Evolutionary conservation across 2,329 filamentous ascomycete genomes (phyloP), one percentile per base, ranked within the genome.

Genomic region (Penicillium oxalicum): DNA sequence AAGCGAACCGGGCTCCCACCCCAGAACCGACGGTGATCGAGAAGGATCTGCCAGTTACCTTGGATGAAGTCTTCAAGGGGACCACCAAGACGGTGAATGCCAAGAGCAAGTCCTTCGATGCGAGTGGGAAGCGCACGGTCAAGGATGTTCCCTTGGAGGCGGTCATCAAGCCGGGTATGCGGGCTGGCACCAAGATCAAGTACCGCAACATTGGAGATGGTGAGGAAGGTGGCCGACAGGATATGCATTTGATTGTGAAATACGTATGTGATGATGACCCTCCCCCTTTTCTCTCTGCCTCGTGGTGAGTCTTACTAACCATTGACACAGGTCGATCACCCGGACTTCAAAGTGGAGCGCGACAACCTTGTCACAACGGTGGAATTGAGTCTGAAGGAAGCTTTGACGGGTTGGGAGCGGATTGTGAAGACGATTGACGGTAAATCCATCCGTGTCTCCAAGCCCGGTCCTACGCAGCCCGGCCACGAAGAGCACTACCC

Each of bases 201-300:
- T 98, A 95, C 67, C 88, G 87, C 64, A 90, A 91, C 37, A 91
- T 98, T n/a, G 93, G 93, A 9, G 93, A 98, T 70, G 91, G 97
- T 68, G 90, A 95, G 53, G 93, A 97, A 65, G 93, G 93, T 37
- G 91, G 91, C 11, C 88, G 90, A 50, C 93, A 98, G 69, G 93
- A 98, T 70, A 72, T 98, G 45, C 91, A 96, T 68, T 95, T 98
- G 62, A 86, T 98, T 50, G 81, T 98, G 24, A 86, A 90, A 70
- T 91, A 96, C 85, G 89, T 91, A 81, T 76, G 84, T 65, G 35
- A 56, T 34, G 11, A 42, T 2, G 2, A 8, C 6, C 12, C 12
- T 13, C 5, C 34, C 3, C 13, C 26, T 7, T 7, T 9, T 9
- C 9, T 29, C 26, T n/a, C 11, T 35, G 4, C n/a, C 12, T 5